Conservation (phyloP, 2,329 filamentous ascomycete genomes). For the Fusarium longipes region DNA sequence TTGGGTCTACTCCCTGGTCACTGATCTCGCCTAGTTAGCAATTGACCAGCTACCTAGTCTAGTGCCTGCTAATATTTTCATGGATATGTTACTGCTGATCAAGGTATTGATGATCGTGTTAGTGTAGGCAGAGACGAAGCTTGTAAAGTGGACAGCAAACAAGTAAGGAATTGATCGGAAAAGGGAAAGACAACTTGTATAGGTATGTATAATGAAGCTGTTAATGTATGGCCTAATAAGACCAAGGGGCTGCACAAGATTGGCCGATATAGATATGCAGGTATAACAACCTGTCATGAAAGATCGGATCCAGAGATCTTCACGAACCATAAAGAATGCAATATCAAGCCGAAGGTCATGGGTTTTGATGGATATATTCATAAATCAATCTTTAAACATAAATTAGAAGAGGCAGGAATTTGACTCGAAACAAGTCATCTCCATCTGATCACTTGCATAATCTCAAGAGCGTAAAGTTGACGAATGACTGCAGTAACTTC, state of each 20-base stretch:
- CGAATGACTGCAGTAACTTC: background rate
- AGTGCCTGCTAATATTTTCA: conserved; percentile 11
- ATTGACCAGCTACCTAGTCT: conserved; percentile 28
- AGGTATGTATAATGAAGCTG: background rate
- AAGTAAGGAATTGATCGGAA: background rate
- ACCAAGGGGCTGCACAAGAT: background rate
- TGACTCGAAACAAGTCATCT: background rate
- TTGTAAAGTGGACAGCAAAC: conserved; percentile 27
- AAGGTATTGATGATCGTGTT: conserved; percentile 1
- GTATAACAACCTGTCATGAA: background rate
- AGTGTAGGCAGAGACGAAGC: conserved; percentile 3
- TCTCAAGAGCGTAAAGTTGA: background rate
- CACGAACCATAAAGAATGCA: background rate
- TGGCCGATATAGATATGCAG: background rate
- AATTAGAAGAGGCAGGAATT: background rate
- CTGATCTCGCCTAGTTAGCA: conserved; percentile 38
- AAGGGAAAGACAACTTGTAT: background rate
- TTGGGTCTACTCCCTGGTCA: conserved; percentile 30
- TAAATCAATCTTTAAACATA: background rate
- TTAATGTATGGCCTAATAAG: background rate
- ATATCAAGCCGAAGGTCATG: background rate
- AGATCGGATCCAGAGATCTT: background rate
- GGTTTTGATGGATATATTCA: background rate
- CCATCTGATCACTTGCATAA: background rate
- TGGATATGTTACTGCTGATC: conserved; percentile 9